Conservation (phyloP, 768 basidiomycete species). For the Fomitopsis pulvina region DNA sequence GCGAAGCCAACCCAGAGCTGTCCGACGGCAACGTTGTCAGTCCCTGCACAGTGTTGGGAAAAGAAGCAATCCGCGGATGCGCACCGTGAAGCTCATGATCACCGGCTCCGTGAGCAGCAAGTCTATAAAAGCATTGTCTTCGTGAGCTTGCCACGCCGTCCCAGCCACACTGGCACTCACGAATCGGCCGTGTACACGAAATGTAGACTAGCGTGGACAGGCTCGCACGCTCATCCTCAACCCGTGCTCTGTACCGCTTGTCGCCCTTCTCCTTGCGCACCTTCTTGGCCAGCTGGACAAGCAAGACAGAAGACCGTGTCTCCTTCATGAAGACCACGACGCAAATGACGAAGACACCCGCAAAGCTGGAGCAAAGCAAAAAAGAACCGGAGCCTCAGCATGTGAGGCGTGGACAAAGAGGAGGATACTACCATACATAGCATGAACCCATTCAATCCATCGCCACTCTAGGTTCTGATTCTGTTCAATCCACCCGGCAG, state of each 20-base stretch:
- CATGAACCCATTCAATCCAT: constrained; percentile 81
- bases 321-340: constrained; percentile 59
- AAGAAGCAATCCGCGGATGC: constrained; percentile 20
- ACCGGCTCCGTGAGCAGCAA: constrained; percentile 68
- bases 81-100: constrained; percentile 66
- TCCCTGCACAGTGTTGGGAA: background rate
- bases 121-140: constrained; percentile 30
- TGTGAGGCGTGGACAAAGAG: background rate
- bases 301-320: constrained; percentile 66
- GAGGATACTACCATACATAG: constrained; percentile 38
- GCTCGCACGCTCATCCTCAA: constrained; percentile 56
- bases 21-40: background rate
- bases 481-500: constrained; percentile 63
- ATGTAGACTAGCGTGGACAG: constrained; percentile 57
- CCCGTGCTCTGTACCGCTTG: constrained; percentile 49
- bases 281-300: constrained; percentile 56
- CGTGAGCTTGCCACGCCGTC: background rate
- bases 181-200: constrained; percentile 64
- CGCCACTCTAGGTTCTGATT: constrained; percentile 57
- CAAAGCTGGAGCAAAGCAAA: constrained; percentile 36
- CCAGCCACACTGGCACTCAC: constrained; percentile 33
- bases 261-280: constrained; percentile 63
- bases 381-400: constrained; percentile 8
- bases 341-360: constrained; percentile 41
- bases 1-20: constrained; percentile 70